Evolutionary conservation across 2,329 filamentous ascomycete genomes (phyloP).

Genomic region (Cercospora sp.): DNA sequence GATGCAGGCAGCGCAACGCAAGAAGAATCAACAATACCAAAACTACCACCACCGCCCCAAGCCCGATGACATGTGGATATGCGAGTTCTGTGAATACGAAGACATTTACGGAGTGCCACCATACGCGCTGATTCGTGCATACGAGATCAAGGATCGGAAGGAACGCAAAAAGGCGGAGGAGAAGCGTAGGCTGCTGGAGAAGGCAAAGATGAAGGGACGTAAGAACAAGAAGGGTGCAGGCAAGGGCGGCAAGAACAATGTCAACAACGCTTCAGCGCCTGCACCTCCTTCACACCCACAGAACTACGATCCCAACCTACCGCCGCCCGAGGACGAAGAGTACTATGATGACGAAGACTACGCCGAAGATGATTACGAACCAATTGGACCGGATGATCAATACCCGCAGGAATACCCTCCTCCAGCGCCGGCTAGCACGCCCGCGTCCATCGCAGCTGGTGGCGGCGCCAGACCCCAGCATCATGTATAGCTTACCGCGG

Average conservation of each 20-base stretch:
- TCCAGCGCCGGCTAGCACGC: conserved; percentile 27
- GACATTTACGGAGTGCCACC: conserved; percentile 89
- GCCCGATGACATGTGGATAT: conserved; percentile 83
- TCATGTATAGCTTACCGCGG: conserved; percentile 26
- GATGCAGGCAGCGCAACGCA: conserved; percentile 73
- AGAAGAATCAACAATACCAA: conserved; percentile 71
- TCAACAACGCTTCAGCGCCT: conserved; percentile 23
- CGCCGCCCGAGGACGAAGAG: conserved; percentile 35
- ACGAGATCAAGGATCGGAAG: conserved; percentile 90
- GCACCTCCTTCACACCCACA: conserved; percentile 24
- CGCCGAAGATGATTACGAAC: conserved; percentile 34
- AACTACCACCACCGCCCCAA: conserved; percentile 73
- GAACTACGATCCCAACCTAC: conserved; percentile 35
- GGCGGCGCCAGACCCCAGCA: conserved; percentile 18
- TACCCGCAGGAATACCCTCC: conserved; percentile 31
- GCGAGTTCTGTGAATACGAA: conserved; percentile 98
- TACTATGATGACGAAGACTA: conserved; percentile 38
- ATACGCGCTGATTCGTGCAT: conserved; percentile 79
- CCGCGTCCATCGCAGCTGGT: conserved; percentile 19
- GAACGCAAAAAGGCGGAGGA: conserved; percentile 83
- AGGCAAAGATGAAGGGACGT: conserved; percentile 88
- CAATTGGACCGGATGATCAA: conserved; percentile 29
- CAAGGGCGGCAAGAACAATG: conserved; percentile 41
- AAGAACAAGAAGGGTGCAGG: conserved; percentile 85
- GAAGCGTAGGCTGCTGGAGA: conserved; percentile 79